Evolutionary conservation across 2,329 filamentous ascomycete genomes (phyloP).

Genomic region (Tolypocladium tundrense): DNA sequence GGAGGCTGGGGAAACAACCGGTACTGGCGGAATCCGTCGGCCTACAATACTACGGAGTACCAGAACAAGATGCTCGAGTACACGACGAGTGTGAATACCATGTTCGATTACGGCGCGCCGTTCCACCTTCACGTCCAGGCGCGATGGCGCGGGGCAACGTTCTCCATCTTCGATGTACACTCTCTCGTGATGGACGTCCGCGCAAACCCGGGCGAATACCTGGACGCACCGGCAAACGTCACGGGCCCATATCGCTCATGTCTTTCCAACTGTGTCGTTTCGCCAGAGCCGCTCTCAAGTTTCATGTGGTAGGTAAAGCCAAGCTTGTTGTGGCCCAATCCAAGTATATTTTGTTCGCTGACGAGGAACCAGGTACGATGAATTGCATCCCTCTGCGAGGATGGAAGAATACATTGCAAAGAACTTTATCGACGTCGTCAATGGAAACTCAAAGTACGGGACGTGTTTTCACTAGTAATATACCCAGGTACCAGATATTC

Average conservation of each 20-base stretch:
- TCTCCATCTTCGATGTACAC: conserved; percentile 61
- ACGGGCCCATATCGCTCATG: conserved; percentile 50
- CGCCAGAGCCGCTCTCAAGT: conserved; percentile 37
- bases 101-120: conserved; percentile 39
- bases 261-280: conserved; percentile 24
- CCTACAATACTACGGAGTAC: conserved; percentile 36
- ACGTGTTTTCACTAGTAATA: conserved; percentile 12
- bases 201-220: conserved; percentile 46
- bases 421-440: conserved; percentile 29
- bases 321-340: background rate
- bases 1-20: conserved; percentile 9
- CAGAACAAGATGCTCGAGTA: conserved; percentile 35
- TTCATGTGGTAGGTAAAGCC: conserved; percentile 50
- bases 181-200: conserved; percentile 55
- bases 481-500: too few species aligned
- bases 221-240: conserved; percentile 54
- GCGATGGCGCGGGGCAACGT: conserved; percentile 46
- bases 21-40: conserved; percentile 36
- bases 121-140: conserved; percentile 31
- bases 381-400: conserved; percentile 60
- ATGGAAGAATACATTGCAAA: conserved; percentile 33
- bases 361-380: conserved; percentile 41
- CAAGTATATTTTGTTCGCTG: background rate
- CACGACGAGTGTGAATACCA: conserved; percentile 36
- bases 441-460: conserved; percentile 29